A percentile compares a stretch with the other conserved stretches of the same genome.
Conservation (phyloP, 1,284 basidiomycete genomes). For the Porogramme epimiltina region DNA sequence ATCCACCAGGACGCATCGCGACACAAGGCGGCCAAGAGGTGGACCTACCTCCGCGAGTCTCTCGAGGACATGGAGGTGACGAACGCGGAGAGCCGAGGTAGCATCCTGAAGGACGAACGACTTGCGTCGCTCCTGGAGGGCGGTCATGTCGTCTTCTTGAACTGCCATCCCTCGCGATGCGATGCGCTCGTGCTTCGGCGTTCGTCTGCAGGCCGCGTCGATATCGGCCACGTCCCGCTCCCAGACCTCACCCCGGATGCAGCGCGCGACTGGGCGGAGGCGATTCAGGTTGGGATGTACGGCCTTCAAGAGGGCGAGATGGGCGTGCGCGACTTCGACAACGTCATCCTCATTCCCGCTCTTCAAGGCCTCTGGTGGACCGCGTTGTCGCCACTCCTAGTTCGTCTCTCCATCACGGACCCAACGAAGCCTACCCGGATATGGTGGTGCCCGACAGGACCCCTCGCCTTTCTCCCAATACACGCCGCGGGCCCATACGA, state of each 20-base stretch:
- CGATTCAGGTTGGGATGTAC: constrained; percentile 4
- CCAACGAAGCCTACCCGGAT: constrained; percentile 13
- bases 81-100: not conserved
- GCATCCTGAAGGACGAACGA: no score
- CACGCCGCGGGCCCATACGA: constrained; percentile 27
- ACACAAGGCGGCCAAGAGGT: no score
- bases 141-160: constrained; percentile 8
- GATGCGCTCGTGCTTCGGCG: constrained; percentile 11
- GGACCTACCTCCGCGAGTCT: no score
- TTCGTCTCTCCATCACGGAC: not conserved
- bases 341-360: constrained; percentile 3
- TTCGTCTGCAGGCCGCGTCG: not conserved
- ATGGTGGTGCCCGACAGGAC: constrained; percentile 28
- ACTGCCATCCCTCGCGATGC: not conserved
- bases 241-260: not conserved
- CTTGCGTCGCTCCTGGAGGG: not conserved
- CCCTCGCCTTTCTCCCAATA: constrained; percentile 25
- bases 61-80: not conserved
- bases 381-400: not conserved
- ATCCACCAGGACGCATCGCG: constrained; percentile 3
- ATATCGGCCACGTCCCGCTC: constrained; percentile 7
- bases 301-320: constrained; percentile 5
- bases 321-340: constrained; percentile 7
- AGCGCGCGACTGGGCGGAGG: constrained; percentile 3
- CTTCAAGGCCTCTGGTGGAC: constrained; percentile 1